Conservation (phyloP, 2,329 filamentous ascomycete species). For the Colletotrichum musicola region DNA sequence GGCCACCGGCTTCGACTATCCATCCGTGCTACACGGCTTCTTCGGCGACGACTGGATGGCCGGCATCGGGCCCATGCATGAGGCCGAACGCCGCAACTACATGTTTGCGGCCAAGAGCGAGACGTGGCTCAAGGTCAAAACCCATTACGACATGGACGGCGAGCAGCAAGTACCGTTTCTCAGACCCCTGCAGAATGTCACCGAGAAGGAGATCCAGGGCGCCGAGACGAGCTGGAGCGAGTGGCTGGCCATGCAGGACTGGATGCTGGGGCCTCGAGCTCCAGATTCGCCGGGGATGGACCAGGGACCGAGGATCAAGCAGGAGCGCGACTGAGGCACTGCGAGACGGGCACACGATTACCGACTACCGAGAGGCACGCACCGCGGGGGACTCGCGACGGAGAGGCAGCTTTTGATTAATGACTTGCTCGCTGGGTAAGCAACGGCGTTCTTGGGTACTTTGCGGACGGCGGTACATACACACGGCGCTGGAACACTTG, state of each 20-base stretch:
- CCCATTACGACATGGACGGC: constrained; percentile 87
- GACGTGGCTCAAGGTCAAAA: constrained; percentile 89
- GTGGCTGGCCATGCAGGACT: constrained; percentile 97
- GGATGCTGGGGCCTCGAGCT: constrained; percentile 92
- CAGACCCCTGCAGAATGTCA: constrained; percentile 81
- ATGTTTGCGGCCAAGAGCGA: constrained; percentile 95
- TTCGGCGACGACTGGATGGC: constrained; percentile 93
- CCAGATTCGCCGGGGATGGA: constrained; percentile 53
- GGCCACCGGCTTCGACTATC: constrained; percentile 90
- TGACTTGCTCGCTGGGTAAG: constrained; percentile 8
- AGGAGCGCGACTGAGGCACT: constrained; percentile 22
- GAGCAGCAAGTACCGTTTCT: constrained; percentile 90
- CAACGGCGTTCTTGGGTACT: constrained; percentile 26
- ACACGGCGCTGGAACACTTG: constrained; percentile 15
- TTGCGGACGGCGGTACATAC: constrained; percentile 16
- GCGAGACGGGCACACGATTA: background rate
- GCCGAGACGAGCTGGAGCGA: constrained; percentile 92
- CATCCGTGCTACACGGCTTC: constrained; percentile 90
- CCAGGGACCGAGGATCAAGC: constrained; percentile 34
- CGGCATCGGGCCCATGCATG: constrained; percentile 85
- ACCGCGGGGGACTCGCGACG: constrained; percentile 4
- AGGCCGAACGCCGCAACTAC: constrained; percentile 93
- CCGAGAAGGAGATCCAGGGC: constrained; percentile 82
- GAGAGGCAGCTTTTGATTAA: constrained; percentile 20
- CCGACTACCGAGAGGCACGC: background rate